Percentiles rank a stretch among this genome's conserved stretches.
These are phyloP conservation scores for Penicillium sp. DNA, from an alignment of 2,329 filamentous ascomycete genomes.

Conservation along the genomic window DNA sequence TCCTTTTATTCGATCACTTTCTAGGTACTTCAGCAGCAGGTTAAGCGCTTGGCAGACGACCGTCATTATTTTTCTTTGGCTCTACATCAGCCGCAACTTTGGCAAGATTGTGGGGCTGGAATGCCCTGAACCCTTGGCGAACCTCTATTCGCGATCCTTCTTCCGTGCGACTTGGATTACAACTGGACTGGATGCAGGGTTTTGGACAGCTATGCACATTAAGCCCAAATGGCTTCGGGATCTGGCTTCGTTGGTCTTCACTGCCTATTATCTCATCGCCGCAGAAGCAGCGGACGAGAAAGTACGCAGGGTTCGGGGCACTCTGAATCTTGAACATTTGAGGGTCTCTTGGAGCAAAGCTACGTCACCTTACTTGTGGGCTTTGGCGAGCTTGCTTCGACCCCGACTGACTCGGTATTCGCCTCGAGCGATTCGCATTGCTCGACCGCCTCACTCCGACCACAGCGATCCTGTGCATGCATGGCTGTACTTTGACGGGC, in stretches of 20 bases:
- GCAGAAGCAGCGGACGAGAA: conserved; percentile 96
- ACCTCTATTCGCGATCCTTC: conserved; percentile 87
- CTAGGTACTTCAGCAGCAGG: conserved; percentile 62
- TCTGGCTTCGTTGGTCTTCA: conserved; percentile 75
- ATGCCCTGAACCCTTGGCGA: conserved; percentile 86
- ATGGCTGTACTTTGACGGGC: conserved; percentile 94
- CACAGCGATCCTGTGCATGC: conserved; percentile 78
- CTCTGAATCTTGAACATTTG: conserved; percentile 84
- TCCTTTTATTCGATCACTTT: conserved; percentile 66
- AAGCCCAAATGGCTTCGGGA: conserved; percentile 74
- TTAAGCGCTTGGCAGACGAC: conserved; percentile 88
- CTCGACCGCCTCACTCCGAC: conserved; percentile 70
- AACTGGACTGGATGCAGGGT: conserved; percentile 90
- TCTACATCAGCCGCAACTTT: conserved; percentile 90
- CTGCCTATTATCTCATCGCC: conserved; percentile 83
- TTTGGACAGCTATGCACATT: conserved; percentile 98
- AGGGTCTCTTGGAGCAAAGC: conserved; percentile 94
- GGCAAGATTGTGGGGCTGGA: conserved; percentile 87
- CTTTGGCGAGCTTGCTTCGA: conserved; percentile 66
- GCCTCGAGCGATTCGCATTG: conserved; percentile 77
- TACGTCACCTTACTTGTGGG: conserved; percentile 76
- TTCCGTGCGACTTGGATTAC: conserved; percentile 96
- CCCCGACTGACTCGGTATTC: conserved; percentile 76
- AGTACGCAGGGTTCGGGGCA: conserved; percentile 80
- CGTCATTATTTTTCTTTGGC: conserved; percentile 79